These are phyloP conservation scores for Pholiota molesta DNA, from an alignment of 768 basidiomycete species.

Conservation along the genomic window DNA sequence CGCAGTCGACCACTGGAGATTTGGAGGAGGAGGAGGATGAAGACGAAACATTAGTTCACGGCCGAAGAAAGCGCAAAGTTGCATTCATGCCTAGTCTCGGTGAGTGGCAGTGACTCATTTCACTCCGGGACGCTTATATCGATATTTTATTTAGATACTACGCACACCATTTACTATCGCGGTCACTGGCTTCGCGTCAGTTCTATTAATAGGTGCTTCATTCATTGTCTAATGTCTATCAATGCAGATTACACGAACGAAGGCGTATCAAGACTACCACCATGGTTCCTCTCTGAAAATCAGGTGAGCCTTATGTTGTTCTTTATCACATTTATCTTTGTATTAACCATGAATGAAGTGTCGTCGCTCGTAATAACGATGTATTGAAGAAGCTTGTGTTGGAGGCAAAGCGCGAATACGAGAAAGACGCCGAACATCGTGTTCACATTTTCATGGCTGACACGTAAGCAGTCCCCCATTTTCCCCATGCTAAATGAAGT, in stretches of 20 bases:
- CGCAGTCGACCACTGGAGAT: conserved; percentile 72
- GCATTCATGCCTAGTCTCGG: conserved; percentile 87
- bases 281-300: conserved; percentile 77
- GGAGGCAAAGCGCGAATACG: conserved; percentile 87
- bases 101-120: conserved; percentile 32
- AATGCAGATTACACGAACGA: conserved; percentile 75
- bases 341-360: conserved; percentile 44
- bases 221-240: neutral
- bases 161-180: conserved; percentile 87
- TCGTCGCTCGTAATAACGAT: conserved; percentile 87
- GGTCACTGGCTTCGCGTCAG: conserved; percentile 83
- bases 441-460: conserved; percentile 91
- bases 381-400: conserved; percentile 85
- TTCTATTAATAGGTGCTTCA: conserved; percentile 1
- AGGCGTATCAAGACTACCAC: conserved; percentile 77
- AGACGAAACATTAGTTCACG: conserved; percentile 61
- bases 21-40: conserved; percentile 78
- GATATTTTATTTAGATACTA: conserved; percentile 59
- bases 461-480: conserved; percentile 57
- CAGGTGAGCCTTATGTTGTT: conserved; percentile 48
- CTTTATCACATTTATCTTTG: conserved; percentile 11
- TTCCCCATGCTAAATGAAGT: conserved; percentile 12
- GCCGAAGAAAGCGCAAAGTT: conserved; percentile 75
- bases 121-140: conserved; percentile 12
- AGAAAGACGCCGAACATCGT: conserved; percentile 89